Conservation (phyloP, 2,329 filamentous ascomycete genomes). For the Colletotrichum viniferum region DNA sequence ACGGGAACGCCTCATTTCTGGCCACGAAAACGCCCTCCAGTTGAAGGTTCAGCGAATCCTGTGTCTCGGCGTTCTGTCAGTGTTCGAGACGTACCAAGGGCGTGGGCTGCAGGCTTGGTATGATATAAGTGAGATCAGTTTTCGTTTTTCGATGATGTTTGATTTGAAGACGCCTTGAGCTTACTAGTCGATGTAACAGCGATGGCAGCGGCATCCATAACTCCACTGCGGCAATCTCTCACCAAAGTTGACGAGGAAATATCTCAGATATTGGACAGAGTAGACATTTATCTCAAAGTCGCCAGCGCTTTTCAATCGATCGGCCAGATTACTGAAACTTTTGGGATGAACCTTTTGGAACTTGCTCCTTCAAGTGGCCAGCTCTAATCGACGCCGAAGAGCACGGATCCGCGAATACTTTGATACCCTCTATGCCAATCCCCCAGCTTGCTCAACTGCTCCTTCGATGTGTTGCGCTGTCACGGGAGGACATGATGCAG, state of each 20-base stretch:
- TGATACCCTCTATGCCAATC: accelerated
- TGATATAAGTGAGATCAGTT: not conserved
- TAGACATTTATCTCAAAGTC: not conserved
- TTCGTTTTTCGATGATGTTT: not conserved
- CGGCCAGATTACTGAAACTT: not conserved
- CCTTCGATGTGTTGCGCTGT: not conserved
- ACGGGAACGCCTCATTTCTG: not conserved
- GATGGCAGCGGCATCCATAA: not conserved
- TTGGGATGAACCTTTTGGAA: too few species aligned
- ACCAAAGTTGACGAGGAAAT: not conserved
- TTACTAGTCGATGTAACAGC: not conserved
- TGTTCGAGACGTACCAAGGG: not conserved
- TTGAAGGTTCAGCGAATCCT: not conserved
- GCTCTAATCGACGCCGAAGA: not conserved
- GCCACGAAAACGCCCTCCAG: not conserved
- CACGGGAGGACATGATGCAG: not conserved
- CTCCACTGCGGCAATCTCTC: not conserved
- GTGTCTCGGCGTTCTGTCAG: not conserved
- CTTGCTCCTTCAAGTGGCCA: not conserved
- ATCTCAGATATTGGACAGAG: not conserved
- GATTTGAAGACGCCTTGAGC: not conserved
- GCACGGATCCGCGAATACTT: not conserved
- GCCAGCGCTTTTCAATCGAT: not conserved
- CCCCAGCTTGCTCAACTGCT: not conserved
- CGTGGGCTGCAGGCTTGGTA: not conserved